Percentiles rank a stretch among this genome's conserved stretches.
phyloP scores from a whole-genome alignment of 139 green algal species.

The Closterium sp. region DNA sequence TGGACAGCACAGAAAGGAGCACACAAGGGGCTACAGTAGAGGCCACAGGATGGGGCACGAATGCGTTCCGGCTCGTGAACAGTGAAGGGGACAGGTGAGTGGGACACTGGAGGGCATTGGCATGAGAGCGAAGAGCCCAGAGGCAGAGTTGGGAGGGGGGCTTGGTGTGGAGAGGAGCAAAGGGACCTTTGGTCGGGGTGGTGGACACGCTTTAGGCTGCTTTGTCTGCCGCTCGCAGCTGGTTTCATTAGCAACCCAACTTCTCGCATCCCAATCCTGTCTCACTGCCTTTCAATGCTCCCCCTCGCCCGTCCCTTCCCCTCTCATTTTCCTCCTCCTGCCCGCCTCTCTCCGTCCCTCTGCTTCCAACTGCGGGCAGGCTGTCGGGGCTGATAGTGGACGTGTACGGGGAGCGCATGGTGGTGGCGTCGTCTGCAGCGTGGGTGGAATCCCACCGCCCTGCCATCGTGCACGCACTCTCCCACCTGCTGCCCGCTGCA shows the following conservation, averaged over 20 bases:
- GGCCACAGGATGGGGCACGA: conserved; percentile 12
- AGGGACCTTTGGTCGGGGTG: too few relatives aligned
- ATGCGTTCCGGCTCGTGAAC: conserved; percentile 55
- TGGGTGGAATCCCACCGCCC: conserved; percentile 40
- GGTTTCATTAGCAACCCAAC: too few relatives aligned
- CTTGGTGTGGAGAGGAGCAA: too few relatives aligned
- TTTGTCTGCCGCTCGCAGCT: too few relatives aligned
- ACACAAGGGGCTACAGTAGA: not conserved
- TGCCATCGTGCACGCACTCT: not conserved
- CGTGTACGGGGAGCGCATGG: conserved; percentile 31
- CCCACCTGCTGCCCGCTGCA: not conserved
- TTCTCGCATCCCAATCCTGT: too few relatives aligned
- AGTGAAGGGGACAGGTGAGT: conserved; percentile 52
- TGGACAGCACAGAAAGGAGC: not conserved
- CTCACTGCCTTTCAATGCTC: too few relatives aligned
- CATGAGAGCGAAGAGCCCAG: not conserved
- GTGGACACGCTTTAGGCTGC: too few relatives aligned
- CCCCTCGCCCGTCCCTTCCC: too few relatives aligned
- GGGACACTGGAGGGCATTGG: not conserved
- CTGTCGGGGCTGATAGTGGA: conserved; percentile 52
- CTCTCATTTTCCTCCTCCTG: not conserved
- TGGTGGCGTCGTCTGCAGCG: conserved; percentile 34
- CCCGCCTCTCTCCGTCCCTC: not conserved
- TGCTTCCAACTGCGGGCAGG: not conserved
- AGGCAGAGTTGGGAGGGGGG: too few relatives aligned